Evolutionary conservation across 2,329 filamentous ascomycete genomes (phyloP), one percentile per base, ranked within the genome.

Genomic region (Beauveria bassiana): DNA sequence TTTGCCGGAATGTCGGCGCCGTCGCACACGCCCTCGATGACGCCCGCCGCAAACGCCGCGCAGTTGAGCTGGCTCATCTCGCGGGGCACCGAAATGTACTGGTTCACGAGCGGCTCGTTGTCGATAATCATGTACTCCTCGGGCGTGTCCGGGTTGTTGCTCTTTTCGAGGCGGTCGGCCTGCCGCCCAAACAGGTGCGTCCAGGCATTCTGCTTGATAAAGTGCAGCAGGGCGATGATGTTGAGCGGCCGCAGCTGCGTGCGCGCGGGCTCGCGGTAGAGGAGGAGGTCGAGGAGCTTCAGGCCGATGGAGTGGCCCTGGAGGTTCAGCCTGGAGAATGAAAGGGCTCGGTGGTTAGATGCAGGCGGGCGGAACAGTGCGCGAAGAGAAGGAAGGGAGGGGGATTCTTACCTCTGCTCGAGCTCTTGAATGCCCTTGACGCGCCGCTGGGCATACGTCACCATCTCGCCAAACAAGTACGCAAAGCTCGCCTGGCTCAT

Each of bases 91-190:
- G 87, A 91, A 71, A 99, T 89, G 77, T 95, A 98, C 65, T 89
- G 88, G 75, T 97, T 98, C 45, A 98, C 93, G 56, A 98, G 81
- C 24, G 95, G 95, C 73, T 98, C 95, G 76, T 99, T 98, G 77
- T 99, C 95, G 69, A 93, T 91, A 69, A 99, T 95, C 93, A 99
- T 98, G 80, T 98, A 99, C 79, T 98, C 93, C 68, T 95, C 91
- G 9, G 91, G 88, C 58, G 92, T 93, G 59, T 87, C 85, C 9
- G 90, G 87, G 69, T 90, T 88, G 59, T 86, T 86, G 63, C 87
- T 91, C 77, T 95, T 93, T 78, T 99, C 95, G 62, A 99, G 86
- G 20, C 91, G 89, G 77, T 98, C 93, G 31, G 95, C 95, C 61
- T 93, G 88, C 1, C 93, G 89, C 43, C 86, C 87, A 75, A 99